phyloP scores from a whole-genome alignment of 306 rosid genomes.

The Arachis hypogaea region DNA sequence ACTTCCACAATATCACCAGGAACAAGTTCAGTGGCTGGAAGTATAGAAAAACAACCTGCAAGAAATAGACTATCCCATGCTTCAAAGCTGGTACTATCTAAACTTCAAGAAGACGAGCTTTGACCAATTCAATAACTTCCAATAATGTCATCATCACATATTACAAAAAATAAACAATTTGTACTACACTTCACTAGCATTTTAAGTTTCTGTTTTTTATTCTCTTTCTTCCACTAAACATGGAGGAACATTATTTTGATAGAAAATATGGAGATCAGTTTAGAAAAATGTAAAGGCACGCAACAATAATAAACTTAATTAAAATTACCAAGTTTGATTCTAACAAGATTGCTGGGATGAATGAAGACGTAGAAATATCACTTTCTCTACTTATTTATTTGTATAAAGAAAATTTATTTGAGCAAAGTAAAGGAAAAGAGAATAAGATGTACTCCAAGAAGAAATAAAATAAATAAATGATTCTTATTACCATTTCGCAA shows the following conservation, averaged over 20 bases:
- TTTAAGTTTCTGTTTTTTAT: background rate
- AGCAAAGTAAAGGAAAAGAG: background rate
- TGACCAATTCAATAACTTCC: conserved; percentile 32
- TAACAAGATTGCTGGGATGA: background rate
- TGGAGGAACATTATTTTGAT: too few species aligned
- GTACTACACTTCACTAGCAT: conserved; percentile 6
- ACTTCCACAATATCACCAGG: conserved; percentile 96
- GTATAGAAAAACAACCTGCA: conserved; percentile 96
- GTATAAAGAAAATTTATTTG: background rate
- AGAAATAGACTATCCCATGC: conserved; percentile 30
- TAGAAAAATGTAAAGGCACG: background rate
- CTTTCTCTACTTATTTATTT: background rate
- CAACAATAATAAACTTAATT: conserved; percentile 14
- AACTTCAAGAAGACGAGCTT: conserved; percentile 32
- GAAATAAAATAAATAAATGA: background rate
- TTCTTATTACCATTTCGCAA: conserved; percentile 78
- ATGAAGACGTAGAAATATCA: background rate
- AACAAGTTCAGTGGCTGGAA: conserved; percentile 92
- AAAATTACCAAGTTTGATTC: conserved; percentile 10
- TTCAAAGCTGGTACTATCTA: conserved; percentile 17
- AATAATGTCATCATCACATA: conserved; percentile 18
- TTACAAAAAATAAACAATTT: conserved; percentile 27
- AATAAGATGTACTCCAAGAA: background rate
- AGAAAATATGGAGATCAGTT: background rate
- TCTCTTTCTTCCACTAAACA: background rate